A percentile compares a stretch with the other conserved stretches of the same genome.
Evolutionary conservation across 2,329 filamentous ascomycete genomes (phyloP).

Genomic region (Microdochium paspali): DNA sequence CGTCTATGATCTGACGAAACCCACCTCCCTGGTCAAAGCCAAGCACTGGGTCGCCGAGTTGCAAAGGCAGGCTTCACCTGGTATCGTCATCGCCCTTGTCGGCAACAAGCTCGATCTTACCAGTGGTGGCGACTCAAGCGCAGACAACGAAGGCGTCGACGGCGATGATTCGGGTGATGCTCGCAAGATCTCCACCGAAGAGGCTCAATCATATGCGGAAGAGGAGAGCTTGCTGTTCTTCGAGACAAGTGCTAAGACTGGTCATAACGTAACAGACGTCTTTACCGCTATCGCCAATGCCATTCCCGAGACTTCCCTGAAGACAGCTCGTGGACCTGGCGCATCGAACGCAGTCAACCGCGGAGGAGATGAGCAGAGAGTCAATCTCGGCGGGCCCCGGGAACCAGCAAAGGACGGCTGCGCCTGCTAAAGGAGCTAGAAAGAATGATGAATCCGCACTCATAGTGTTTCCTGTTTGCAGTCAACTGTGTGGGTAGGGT

Average conservation of each 20-base stretch:
- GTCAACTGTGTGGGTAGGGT: constrained; percentile 3
- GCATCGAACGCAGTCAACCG: constrained; percentile 49
- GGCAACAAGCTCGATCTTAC: constrained; percentile 95
- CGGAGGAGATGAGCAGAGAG: constrained; percentile 60
- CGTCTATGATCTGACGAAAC: constrained; percentile 97
- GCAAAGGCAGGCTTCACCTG: constrained; percentile 88
- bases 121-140: constrained; percentile 40
- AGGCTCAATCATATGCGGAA: constrained; percentile 88
- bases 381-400: constrained; percentile 69
- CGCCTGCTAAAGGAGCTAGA: constrained; percentile 54
- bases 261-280: constrained; percentile 87
- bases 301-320: constrained; percentile 93
- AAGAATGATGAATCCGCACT: too few relatives aligned
- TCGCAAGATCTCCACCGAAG: constrained; percentile 80
- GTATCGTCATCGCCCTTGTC: constrained; percentile 93
- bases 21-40: constrained; percentile 88
- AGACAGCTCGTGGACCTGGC: constrained; percentile 70
- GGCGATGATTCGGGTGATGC: constrained; percentile 60
- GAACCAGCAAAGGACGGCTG: constrained; percentile 84
- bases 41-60: constrained; percentile 99
- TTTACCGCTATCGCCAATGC: constrained; percentile 98
- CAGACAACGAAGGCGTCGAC: constrained; percentile 37
- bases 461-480: not conserved
- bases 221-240: constrained; percentile 94
- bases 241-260: constrained; percentile 96